Percentiles rank a stretch among this genome's conserved stretches.
phyloP scores from a whole-genome alignment of 2,329 filamentous ascomycete genomes.

The Dothideomycetes sp. region DNA sequence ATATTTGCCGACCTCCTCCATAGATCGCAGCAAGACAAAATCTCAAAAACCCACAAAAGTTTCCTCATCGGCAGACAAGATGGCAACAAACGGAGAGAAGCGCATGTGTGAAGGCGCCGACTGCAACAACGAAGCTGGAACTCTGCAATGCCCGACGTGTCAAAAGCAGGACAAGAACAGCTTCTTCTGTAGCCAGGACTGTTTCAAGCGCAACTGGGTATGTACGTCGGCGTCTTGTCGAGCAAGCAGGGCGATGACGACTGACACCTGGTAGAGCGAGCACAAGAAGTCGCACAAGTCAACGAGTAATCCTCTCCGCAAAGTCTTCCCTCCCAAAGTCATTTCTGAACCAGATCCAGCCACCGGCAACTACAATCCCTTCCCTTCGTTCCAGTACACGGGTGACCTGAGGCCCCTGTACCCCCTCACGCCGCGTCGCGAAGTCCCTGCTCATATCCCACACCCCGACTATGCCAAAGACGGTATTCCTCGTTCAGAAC shows the following conservation, averaged over 20 bases:
- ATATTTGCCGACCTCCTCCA: no score
- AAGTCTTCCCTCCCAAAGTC: conserved; percentile 66
- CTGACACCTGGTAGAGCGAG: conserved; percentile 47
- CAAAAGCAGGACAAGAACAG: conserved; percentile 83
- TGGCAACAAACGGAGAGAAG: conserved; percentile 34
- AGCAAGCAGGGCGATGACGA: conserved; percentile 19
- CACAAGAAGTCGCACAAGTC: conserved; percentile 83
- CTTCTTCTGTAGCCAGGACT: conserved; percentile 97
- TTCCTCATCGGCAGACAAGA: conserved; percentile 26
- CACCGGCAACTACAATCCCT: conserved; percentile 84
- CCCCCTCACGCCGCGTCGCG: conserved; percentile 58
- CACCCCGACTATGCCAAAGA: conserved; percentile 82
- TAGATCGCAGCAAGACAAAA: no score
- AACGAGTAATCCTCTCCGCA: conserved; percentile 65
- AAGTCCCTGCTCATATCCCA: conserved; percentile 69
- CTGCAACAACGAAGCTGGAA: conserved; percentile 77
- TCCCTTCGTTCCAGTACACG: conserved; percentile 75
- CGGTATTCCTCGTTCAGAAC: conserved; percentile 62
- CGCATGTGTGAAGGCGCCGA: conserved; percentile 72
- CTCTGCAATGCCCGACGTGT: conserved; percentile 89
- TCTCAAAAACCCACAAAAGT: no score
- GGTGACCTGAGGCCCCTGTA: conserved; percentile 69
- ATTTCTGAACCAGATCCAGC: conserved; percentile 87
- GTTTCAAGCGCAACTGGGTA: conserved; percentile 99
- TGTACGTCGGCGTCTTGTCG: conserved; percentile 16